Evolutionary conservation across 768 basidiomycete genomes (phyloP).

Genomic region (Mycena galopus): DNA sequence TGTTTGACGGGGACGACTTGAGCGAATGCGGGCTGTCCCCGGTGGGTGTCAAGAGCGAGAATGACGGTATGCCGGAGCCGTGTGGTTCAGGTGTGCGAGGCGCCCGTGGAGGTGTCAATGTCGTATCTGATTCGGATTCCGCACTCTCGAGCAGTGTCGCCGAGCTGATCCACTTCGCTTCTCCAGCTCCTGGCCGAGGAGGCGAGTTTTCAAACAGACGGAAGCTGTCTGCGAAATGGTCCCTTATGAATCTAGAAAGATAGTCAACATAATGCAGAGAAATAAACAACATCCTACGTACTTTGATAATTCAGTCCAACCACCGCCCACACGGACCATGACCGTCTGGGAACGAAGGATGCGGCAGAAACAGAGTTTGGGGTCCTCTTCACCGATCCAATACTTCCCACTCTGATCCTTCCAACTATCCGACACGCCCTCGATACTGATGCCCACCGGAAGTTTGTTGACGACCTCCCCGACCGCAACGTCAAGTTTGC

Average conservation of each 20-base stretch:
- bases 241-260: conserved; percentile 80
- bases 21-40: conserved; percentile 65
- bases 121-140: conserved; percentile 52
- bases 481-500: conserved; percentile 92
- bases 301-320: conserved; percentile 94
- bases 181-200: conserved; percentile 62
- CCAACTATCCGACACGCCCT: conserved; percentile 88
- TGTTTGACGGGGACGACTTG: conserved; percentile 64
- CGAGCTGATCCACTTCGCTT: conserved; percentile 90
- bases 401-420: conserved; percentile 94
- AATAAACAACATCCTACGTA: conserved; percentile 52
- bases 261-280: conserved; percentile 21
- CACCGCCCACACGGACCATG: conserved; percentile 97
- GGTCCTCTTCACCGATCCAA: conserved; percentile 94
- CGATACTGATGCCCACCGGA: conserved; percentile 85
- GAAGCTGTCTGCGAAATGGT: conserved; percentile 88
- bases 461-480: conserved; percentile 93
- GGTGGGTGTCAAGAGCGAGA: conserved; percentile 72
- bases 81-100: conserved; percentile 80
- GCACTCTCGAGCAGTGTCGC: conserved; percentile 72
- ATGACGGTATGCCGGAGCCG: conserved; percentile 70
- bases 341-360: conserved; percentile 93
- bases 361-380: conserved; percentile 91
- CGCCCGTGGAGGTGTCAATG: conserved; percentile 51
- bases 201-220: conserved; percentile 78